Conservation (phyloP, 2,329 filamentous ascomycete species). For the Fusarium nanum region DNA sequence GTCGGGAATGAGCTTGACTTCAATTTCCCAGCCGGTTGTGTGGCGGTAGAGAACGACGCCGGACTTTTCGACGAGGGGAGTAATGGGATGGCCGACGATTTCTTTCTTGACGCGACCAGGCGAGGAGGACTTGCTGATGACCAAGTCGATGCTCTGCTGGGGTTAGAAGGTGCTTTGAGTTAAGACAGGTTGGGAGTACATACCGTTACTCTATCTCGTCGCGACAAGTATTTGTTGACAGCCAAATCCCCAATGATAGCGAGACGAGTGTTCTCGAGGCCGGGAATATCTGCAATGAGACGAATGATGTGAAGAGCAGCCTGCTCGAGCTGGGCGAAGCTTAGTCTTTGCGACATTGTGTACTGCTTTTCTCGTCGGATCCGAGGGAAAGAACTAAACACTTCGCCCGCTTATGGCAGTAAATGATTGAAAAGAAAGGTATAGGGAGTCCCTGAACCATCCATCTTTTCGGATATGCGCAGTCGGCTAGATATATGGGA, state of each 20-base stretch:
- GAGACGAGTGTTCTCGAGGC: conserved; percentile 46
- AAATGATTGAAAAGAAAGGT: not conserved
- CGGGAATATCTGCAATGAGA: conserved; percentile 72
- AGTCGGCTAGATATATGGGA: conserved; percentile 25
- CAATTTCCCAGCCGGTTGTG: conserved; percentile 45
- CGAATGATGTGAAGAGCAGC: conserved; percentile 87
- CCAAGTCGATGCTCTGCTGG: conserved; percentile 46
- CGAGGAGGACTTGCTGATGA: conserved; percentile 48
- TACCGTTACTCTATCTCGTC: conserved; percentile 34
- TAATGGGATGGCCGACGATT: conserved; percentile 47
- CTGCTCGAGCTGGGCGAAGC: conserved; percentile 67
- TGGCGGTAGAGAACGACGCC: conserved; percentile 44
- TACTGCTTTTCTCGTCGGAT: conserved; percentile 15
- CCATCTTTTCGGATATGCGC: not conserved
- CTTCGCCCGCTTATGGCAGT: conserved; percentile 30
- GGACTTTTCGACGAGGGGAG: conserved; percentile 44
- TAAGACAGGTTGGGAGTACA: not conserved
- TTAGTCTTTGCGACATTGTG: conserved; percentile 43
- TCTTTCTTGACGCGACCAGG: conserved; percentile 47
- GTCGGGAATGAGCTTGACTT: conserved; percentile 48
- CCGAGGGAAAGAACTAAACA: conserved; percentile 28
- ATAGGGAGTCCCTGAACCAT: not conserved
- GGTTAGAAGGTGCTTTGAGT: not conserved
- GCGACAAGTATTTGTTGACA: conserved; percentile 45
- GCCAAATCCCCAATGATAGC: conserved; percentile 47